A percentile compares a stretch with the other conserved stretches of the same genome.
Evolutionary conservation across 768 basidiomycete species (phyloP).

Genomic region (Guyanaporus albipodus): DNA sequence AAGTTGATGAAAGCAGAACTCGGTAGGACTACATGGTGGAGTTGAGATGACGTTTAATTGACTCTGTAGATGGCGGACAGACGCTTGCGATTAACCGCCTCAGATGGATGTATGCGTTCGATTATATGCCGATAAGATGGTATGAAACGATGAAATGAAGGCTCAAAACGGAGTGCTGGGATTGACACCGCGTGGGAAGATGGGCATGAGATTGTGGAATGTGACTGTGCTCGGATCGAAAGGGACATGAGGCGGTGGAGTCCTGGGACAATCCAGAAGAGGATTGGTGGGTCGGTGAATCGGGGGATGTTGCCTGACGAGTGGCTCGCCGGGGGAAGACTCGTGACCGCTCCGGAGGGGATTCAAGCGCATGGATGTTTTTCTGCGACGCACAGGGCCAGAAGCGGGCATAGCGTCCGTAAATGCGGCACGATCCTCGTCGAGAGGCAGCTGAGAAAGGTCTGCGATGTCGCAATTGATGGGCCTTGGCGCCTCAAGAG

Average conservation of each 20-base stretch:
- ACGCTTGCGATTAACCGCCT: conserved; percentile 28
- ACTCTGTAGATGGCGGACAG: conserved; percentile 17
- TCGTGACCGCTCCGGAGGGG: conserved; percentile 37
- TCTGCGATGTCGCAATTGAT: conserved; percentile 58
- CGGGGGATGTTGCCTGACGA: conserved; percentile 18
- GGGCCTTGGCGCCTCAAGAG: conserved; percentile 47
- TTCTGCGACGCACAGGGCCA: conserved; percentile 60
- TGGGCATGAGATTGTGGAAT: conserved; percentile 63
- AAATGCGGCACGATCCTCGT: conserved; percentile 21
- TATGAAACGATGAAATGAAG: conserved; percentile 1
- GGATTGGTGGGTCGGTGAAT: conserved; percentile 29
- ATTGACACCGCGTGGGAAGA: conserved; percentile 35
- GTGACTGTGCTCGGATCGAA: conserved; percentile 47
- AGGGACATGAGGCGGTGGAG: conserved; percentile 34
- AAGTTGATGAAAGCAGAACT: conserved; percentile 19
- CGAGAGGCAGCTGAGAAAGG: conserved; percentile 52
- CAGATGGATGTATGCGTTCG: conserved; percentile 23
- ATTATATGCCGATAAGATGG: conserved; percentile 32
- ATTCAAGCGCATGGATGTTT: conserved; percentile 48
- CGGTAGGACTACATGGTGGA: conserved; percentile 27
- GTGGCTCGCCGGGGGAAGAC: conserved; percentile 10
- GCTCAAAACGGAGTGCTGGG: conserved; percentile 12
- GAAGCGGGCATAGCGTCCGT: conserved; percentile 26
- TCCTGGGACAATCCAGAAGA: conserved; percentile 23
- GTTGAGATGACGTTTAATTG: conserved; percentile 26